Percentiles rank a stretch among this genome's conserved stretches.
Evolutionary conservation across 306 rosid genomes (phyloP).

Genomic region (Prunus campanulata): DNA sequence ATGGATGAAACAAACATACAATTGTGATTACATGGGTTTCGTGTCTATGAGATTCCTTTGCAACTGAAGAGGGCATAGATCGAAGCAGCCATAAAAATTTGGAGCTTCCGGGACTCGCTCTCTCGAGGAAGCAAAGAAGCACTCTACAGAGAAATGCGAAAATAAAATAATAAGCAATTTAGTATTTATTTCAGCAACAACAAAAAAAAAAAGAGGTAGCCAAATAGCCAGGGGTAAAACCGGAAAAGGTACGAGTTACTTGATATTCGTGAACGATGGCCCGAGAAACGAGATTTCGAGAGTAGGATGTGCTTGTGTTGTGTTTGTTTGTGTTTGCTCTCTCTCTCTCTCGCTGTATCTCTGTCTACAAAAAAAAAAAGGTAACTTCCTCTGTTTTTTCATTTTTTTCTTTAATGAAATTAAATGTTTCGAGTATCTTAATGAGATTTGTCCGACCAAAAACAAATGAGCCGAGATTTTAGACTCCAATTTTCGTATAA

Average conservation of each 20-base stretch:
- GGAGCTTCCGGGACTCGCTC: conserved; percentile 39
- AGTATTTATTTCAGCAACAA: not conserved
- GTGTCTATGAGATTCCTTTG: conserved; percentile 34
- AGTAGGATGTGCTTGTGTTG: conserved; percentile 24
- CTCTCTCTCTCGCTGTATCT: conserved; percentile 2
- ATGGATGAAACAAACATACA: not conserved
- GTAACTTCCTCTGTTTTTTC: not conserved
- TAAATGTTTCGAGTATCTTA: not conserved
- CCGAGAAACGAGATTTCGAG: conserved; percentile 54
- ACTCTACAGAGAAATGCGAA: conserved; percentile 16
- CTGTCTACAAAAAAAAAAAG: not conserved
- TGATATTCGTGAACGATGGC: conserved; percentile 46
- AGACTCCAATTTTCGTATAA: not conserved
- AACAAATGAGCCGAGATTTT: too few species aligned
- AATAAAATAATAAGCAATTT: conserved; percentile 2
- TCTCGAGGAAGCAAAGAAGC: conserved; percentile 27
- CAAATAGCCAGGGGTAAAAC: conserved; percentile 36
- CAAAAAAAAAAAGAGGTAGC: not conserved
- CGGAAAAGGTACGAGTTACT: conserved; percentile 33
- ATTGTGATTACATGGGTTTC: conserved; percentile 60
- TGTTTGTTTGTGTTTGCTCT: conserved; percentile 2
- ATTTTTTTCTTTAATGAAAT: not conserved
- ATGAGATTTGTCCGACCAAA: too few species aligned
- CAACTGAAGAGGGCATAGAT: conserved; percentile 44
- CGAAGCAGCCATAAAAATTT: conserved; percentile 51